Evolutionary conservation across 768 basidiomycete genomes (phyloP), one percentile per base, ranked within the genome.

Genomic region (Suillus hirtellus): DNA sequence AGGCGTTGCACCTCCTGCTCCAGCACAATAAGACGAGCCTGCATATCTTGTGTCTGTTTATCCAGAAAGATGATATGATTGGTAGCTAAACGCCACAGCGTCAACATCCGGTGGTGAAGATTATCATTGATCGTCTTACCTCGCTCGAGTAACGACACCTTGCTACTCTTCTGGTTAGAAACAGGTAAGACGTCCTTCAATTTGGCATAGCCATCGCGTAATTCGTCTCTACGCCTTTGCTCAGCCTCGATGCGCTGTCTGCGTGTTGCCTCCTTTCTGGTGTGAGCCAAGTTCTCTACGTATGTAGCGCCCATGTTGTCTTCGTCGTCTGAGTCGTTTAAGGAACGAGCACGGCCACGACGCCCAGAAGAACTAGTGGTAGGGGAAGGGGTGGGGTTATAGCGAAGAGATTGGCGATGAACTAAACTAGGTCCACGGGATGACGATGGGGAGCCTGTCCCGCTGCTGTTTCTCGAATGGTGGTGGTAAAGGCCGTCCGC

Each of bases 101-200:
- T 64, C 50, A 58, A 43, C n/a, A 60, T 27, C 60, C 15, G 14
- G 35, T 40, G 52, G n/a, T 15, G n/a, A 66, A 69, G 50, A 66
- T 56, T 64, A 60, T 43, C 14, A 47, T 37, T 42, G 50, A 69
- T 44, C 60, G 59, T 21, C 84, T 64, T 70, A 93, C 93, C 92
- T 84, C 94, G 84, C 77, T 95, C 94, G 62, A 96, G 80, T 63
- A 95, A 78, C 31, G 90, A 92, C 19, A 94, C 91, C 73, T 96
- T 96, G 79, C 91, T 93, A 74, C 89, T 89, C 79, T 95, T 93
- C 81, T 94, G 92, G 76, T 93, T 94, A 14, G 90, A 91, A 60
- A 89, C 83, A 3, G 94, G 94, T 8, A 96, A 81, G 31, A 91
- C 90, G 65, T 94, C 92, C 77, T 93, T 93, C 75, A 96, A 80